These are phyloP conservation scores for Cladosporium colombiae DNA, from an alignment of 2,329 filamentous ascomycete genomes.

Conservation along the genomic window DNA sequence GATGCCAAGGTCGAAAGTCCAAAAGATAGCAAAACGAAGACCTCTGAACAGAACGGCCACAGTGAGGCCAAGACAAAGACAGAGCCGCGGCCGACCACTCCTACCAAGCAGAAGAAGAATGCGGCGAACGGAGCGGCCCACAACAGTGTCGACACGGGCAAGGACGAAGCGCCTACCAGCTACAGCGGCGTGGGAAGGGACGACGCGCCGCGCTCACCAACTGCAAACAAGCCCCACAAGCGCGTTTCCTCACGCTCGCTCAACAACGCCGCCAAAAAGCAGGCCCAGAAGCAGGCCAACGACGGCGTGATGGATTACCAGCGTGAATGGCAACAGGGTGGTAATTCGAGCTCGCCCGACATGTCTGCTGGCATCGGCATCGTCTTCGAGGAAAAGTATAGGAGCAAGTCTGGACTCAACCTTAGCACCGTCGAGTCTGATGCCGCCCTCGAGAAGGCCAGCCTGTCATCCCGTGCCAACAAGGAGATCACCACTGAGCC, in stretches of 20 bases:
- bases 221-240: constrained; percentile 31
- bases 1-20: constrained; percentile 8
- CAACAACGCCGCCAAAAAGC: constrained; percentile 26
- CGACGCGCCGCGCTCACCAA: constrained; percentile 32
- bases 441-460: constrained; percentile 21
- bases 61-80: constrained; percentile 1
- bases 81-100: background rate
- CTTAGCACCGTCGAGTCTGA: constrained; percentile 48
- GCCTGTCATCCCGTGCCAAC: constrained; percentile 38
- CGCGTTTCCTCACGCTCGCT: constrained; percentile 30
- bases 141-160: constrained; percentile 23
- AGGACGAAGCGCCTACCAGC: constrained; percentile 19
- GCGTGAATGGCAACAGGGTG: constrained; percentile 8
- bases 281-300: constrained; percentile 14
- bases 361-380: background rate
- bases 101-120: background rate
- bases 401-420: constrained; percentile 47
- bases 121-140: constrained; percentile 19
- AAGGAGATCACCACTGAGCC: constrained; percentile 29
- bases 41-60: background rate
- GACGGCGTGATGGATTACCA: constrained; percentile 11
- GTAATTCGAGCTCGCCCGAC: background rate
- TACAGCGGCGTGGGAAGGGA: constrained; percentile 34
- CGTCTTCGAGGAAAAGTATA: constrained; percentile 18
- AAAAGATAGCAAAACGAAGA: background rate